These are phyloP conservation scores for Margaritispora aquatica DNA, from an alignment of 495 filamentous ascomycete species.

Conservation along the genomic window DNA sequence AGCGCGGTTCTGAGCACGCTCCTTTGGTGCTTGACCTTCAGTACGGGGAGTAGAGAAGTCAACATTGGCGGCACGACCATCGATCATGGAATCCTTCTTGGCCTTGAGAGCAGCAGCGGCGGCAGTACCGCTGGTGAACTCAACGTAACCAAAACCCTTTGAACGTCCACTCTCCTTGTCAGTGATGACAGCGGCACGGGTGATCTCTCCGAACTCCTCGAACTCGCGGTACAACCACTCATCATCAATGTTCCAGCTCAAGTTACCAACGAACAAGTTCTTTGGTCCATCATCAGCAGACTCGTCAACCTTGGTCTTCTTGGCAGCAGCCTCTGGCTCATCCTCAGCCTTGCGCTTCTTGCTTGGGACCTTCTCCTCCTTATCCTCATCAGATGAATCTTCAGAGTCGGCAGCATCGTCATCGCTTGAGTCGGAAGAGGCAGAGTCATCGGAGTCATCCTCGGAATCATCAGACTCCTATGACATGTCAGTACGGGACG, in stretches of 20 bases:
- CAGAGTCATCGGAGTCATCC: constrained; percentile 30
- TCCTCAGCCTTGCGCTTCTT: constrained; percentile 92
- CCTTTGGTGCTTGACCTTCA: constrained; percentile 38
- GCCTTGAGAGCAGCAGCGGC: constrained; percentile 71
- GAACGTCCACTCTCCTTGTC: constrained; percentile 80
- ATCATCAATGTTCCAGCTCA: constrained; percentile 94
- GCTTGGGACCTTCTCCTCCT: constrained; percentile 46
- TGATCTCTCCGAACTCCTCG: constrained; percentile 71
- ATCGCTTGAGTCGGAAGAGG: constrained; percentile 18
- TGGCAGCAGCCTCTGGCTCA: constrained; percentile 48
- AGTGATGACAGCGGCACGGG: constrained; percentile 71
- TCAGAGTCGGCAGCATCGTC: constrained; percentile 34
- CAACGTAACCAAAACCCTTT: constrained; percentile 95
- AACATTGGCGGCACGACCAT: constrained; percentile 81
- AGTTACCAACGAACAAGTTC: constrained; percentile 87
- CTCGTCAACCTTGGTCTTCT: constrained; percentile 79
- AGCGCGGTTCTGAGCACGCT: constrained; percentile 63
- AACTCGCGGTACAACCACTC: constrained; percentile 86
- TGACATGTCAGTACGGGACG: not conserved
- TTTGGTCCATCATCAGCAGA: constrained; percentile 50
- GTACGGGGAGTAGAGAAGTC: constrained; percentile 76
- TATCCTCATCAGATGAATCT: constrained; percentile 39
- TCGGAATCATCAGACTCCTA: constrained; percentile 28
- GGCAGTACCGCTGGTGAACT: constrained; percentile 65
- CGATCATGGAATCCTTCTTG: constrained; percentile 75